These are phyloP conservation scores for Flaveria brownii DNA, from an alignment of 129 eudicot genomes.

Conservation along the genomic window DNA sequence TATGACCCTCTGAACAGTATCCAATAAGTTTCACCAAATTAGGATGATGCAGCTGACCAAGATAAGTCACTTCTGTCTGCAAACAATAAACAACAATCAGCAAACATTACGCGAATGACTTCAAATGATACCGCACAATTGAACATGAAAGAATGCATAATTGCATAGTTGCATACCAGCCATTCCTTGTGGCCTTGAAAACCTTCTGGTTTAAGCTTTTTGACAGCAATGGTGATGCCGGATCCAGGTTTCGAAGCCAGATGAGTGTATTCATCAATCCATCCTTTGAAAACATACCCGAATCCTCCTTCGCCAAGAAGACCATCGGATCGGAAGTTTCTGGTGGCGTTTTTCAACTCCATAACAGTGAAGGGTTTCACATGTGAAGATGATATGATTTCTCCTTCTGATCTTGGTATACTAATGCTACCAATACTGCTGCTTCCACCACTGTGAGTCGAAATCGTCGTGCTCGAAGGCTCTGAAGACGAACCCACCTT, in stretches of 20 bases:
- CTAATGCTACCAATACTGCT: conserved; percentile 48
- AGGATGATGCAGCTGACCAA: conserved; percentile 82
- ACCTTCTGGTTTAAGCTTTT: conserved; percentile 95
- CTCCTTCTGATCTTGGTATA: conserved; percentile 79
- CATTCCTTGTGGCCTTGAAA: conserved; percentile 98
- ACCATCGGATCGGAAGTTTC: conserved; percentile 76
- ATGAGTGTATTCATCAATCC: conserved; percentile 75
- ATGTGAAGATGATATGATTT: conserved; percentile 63
- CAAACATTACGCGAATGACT: background rate
- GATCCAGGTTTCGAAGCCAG: conserved; percentile 83
- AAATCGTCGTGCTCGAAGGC: conserved; percentile 52
- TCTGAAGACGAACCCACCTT: conserved; percentile 47
- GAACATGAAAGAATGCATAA: conserved; percentile 20
- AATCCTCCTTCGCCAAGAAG: conserved; percentile 99
- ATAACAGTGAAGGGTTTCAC: conserved; percentile 62
- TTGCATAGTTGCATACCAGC: conserved; percentile 51
- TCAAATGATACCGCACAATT: background rate
- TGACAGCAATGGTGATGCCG: conserved; percentile 86
- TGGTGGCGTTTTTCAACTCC: conserved; percentile 80
- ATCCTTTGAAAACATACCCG: conserved; percentile 91
- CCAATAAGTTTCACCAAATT: conserved; percentile 91
- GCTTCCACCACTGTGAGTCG: conserved; percentile 49
- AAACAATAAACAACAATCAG: conserved; percentile 2
- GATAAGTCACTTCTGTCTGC: conserved; percentile 91
- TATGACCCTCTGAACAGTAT: conserved; percentile 78